These are phyloP conservation scores for Aspergillus japonicus DNA, from an alignment of 2,329 filamentous ascomycete species.

Conservation along the genomic window DNA sequence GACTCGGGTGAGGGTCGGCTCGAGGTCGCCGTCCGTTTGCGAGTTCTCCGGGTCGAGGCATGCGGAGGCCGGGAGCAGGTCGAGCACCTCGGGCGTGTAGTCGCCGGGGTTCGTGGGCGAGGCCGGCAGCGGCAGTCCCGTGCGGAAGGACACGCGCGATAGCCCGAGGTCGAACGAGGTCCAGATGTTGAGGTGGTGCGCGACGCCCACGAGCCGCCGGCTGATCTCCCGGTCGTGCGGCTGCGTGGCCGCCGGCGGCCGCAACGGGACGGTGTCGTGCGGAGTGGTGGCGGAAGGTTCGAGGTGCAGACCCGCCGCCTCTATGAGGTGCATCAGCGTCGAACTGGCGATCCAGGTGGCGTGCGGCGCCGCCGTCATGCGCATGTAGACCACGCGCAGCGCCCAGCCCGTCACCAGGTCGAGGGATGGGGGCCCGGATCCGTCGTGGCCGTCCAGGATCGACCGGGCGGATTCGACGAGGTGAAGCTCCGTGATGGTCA, in stretches of 20 bases:
- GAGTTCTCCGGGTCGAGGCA: conserved; percentile 52
- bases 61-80: conserved; percentile 52
- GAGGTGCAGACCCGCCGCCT: conserved; percentile 45
- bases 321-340: conserved; percentile 49
- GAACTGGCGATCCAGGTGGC: conserved; percentile 40
- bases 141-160: conserved; percentile 50
- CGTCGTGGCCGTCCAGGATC: conserved; percentile 41
- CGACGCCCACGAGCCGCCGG: conserved; percentile 48
- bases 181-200: conserved; percentile 59
- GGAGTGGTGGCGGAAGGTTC: conserved; percentile 13
- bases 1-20: conserved; percentile 40
- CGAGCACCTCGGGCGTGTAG: conserved; percentile 51
- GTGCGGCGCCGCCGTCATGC: conserved; percentile 53
- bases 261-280: not conserved
- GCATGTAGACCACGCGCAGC: conserved; percentile 52
- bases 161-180: conserved; percentile 58
- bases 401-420: conserved; percentile 45
- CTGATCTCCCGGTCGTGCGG: conserved; percentile 34
- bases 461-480: conserved; percentile 48
- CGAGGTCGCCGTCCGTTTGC: conserved; percentile 43
- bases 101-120: conserved; percentile 44
- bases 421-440: conserved; percentile 23
- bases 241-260: conserved; percentile 8
- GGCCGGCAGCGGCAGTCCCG: conserved; percentile 29
- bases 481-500: conserved; percentile 45